Evolutionary conservation across 2,329 filamentous ascomycete genomes (phyloP), one percentile per base, ranked within the genome.

Genomic region (Cercospora sp.): DNA sequence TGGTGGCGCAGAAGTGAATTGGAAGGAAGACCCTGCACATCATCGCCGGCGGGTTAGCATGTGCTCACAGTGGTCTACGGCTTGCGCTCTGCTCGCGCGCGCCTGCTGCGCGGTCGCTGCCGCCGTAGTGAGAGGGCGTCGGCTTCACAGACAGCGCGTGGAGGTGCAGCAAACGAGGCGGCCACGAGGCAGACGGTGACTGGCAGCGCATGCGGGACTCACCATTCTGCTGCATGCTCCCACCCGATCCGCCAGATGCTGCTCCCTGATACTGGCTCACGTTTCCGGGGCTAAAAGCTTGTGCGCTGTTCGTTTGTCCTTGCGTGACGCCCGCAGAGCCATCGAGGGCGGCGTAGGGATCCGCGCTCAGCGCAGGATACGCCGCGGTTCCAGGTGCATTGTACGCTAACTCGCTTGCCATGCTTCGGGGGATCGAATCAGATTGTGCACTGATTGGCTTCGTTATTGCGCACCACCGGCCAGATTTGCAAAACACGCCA

Each of bases 191-290:
- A 34, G 26, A 58, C 53, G 10, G 53, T 16, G 21, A 12, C 21
- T 7, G 49, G 49, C 49, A 28, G 49, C 49, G 37, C 37, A 43
- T n/a, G 16, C 49, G 18, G 24, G 53, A 57, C 62, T 64, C 62
- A 64, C 62, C 62, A 64, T 64, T 55, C 21, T 51, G 60, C 60
- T 62, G 60, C 60, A 61, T 61, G 59, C 59, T 61, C 34, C 59
- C 59, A 24, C 59, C 37, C 34, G 57, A 60, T 51, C 18, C 45
- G 45, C 57, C 24, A 30, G 60, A 24, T 61, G 60, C 40, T 62
- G 60, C 40, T 62, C 37, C 40, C 34, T 62, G 10, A 43, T 62
- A 62, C 37, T 63, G 61, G 61, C 34, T 63, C 61, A 34, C 18
- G 26, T 45, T 63, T 49, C 61, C 61, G 26, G 61, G 61, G 61